Conservation (phyloP, 2,329 filamentous ascomycete genomes). For the Botrytis cinerea region DNA sequence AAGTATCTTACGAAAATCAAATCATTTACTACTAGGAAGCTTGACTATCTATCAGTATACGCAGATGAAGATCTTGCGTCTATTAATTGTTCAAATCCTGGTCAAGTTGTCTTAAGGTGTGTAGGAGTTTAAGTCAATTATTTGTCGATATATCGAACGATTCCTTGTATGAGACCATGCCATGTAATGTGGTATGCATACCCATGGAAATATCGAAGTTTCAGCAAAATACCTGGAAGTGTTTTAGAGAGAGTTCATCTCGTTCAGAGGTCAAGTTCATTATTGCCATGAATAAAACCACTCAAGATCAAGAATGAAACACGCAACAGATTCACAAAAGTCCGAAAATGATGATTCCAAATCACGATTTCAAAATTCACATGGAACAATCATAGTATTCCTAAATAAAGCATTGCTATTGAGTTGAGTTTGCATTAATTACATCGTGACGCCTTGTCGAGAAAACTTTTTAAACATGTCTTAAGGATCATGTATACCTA, state of each 20-base stretch:
- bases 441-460: background rate
- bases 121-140: background rate
- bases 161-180: background rate
- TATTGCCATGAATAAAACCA: background rate
- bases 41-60: background rate
- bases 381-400: accelerated
- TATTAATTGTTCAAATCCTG: background rate
- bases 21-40: background rate
- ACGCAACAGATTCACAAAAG: background rate
- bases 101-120: background rate
- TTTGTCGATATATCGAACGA: background rate
- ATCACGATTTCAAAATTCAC: background rate
- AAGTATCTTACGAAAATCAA: background rate
- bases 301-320: accelerated
- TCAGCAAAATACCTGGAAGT: background rate
- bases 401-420: background rate
- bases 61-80: background rate
- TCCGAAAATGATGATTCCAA: background rate
- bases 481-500: background rate
- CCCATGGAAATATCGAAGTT: background rate
- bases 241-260: background rate
- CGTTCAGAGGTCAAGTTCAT: background rate
- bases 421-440: background rate
- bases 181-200: background rate
- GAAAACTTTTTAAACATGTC: background rate